Evolutionary conservation across 768 basidiomycete species (phyloP).

Genomic region (Rossbeevera mucosa): DNA sequence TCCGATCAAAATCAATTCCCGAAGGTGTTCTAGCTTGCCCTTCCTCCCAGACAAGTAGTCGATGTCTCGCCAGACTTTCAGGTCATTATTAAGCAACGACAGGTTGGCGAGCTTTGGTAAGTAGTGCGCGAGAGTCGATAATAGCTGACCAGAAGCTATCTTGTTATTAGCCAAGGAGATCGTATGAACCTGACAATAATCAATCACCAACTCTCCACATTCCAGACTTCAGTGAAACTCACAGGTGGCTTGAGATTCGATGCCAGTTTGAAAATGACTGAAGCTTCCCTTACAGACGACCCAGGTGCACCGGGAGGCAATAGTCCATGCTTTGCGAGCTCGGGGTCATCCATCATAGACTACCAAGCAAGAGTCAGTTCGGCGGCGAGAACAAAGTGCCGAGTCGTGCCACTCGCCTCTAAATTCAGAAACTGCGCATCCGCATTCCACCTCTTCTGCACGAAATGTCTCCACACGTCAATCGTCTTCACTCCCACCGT

Average conservation of each 20-base stretch:
- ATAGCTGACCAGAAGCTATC: slow-evolving; percentile 51
- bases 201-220: background rate
- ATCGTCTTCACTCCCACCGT: slow-evolving; percentile 38
- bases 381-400: background rate
- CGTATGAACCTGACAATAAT: slow-evolving; percentile 55
- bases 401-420: slow-evolving; percentile 51
- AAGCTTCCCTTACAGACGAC: slow-evolving; percentile 59
- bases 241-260: slow-evolving; percentile 73
- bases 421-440: slow-evolving; percentile 72
- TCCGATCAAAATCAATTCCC: slow-evolving; percentile 69
- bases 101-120: slow-evolving; percentile 78
- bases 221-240: slow-evolving; percentile 16
- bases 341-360: slow-evolving; percentile 76
- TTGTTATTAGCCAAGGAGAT: slow-evolving; percentile 83
- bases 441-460: slow-evolving; percentile 67
- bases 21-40: slow-evolving; percentile 56
- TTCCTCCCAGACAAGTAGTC: slow-evolving; percentile 55
- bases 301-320: slow-evolving; percentile 64
- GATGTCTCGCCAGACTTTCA: slow-evolving; percentile 66
- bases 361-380: slow-evolving; percentile 27
- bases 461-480: slow-evolving; percentile 73
- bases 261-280: slow-evolving; percentile 88
- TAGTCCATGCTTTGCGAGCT: slow-evolving; percentile 68
- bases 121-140: slow-evolving; percentile 63
- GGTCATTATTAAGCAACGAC: slow-evolving; percentile 72